These are phyloP conservation scores for Stromatinia cepivora DNA, from an alignment of 2,329 filamentous ascomycete species.

Conservation along the genomic window DNA sequence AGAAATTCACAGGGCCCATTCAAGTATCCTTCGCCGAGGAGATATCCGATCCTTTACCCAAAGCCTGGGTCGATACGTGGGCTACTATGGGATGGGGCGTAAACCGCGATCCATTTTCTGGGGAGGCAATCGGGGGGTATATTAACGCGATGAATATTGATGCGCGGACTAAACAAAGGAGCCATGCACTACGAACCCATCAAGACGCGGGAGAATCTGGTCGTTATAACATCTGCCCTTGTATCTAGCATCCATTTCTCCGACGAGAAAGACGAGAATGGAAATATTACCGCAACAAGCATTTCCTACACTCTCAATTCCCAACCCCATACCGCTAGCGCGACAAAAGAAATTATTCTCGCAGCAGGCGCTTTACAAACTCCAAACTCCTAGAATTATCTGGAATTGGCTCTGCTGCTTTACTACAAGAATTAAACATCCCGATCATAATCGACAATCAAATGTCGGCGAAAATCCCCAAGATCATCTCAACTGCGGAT, in stretches of 20 bases:
- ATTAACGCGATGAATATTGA: not conserved
- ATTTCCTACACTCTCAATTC: constrained; percentile 30
- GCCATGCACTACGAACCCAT: not conserved
- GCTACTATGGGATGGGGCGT: not conserved
- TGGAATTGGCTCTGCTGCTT: constrained; percentile 34
- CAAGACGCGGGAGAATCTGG: not conserved
- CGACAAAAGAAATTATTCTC: constrained; percentile 40
- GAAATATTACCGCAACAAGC: not conserved
- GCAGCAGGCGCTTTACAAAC: constrained; percentile 35
- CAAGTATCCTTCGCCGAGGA: constrained; percentile 1
- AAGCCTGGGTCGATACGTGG: not conserved
- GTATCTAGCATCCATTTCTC: not conserved
- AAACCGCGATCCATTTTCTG: not conserved
- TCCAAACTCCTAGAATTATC: constrained; percentile 41
- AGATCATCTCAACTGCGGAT: not conserved
- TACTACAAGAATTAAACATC: constrained; percentile 31
- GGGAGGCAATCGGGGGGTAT: not conserved
- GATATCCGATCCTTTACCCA: not conserved
- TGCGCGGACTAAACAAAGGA: not conserved
- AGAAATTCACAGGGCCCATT: not conserved
- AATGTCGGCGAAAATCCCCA: constrained; percentile 37
- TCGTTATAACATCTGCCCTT: not conserved
- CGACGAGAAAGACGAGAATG: not conserved
- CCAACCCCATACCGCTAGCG: constrained; percentile 33
- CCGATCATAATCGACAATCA: constrained; percentile 25